A percentile compares a stretch with the other conserved stretches of the same genome.
These are phyloP conservation scores for Apiotrichum siamense DNA, from an alignment of 1,284 basidiomycete genomes.

Conservation along the genomic window DNA sequence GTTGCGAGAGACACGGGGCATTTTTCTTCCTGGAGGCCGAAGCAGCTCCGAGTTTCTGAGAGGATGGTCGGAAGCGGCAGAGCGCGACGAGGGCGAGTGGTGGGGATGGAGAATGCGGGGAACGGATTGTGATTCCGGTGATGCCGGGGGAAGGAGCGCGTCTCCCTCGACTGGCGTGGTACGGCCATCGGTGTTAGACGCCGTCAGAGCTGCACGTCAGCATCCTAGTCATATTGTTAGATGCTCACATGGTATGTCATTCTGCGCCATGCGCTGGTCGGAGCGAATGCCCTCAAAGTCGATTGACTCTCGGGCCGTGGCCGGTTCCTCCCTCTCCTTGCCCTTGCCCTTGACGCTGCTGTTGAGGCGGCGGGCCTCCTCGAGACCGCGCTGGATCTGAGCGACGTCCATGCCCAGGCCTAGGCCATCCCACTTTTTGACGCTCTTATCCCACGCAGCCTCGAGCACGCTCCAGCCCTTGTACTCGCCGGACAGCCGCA, in stretches of 20 bases:
- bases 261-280: constrained; percentile 30
- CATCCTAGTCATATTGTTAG: not conserved
- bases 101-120: constrained; percentile 22
- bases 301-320: not conserved
- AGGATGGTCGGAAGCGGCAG: constrained; percentile 31
- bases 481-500: constrained; percentile 73
- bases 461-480: constrained; percentile 84
- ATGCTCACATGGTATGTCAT: constrained; percentile 39
- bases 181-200: not conserved
- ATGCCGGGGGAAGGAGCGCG: constrained; percentile 37
- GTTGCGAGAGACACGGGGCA: not conserved
- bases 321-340: constrained; percentile 9
- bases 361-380: constrained; percentile 32
- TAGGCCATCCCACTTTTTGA: constrained; percentile 72
- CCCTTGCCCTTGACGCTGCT: constrained; percentile 32
- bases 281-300: constrained; percentile 23
- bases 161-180: constrained; percentile 35
- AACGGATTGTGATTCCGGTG: constrained; percentile 28
- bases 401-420: constrained; percentile 57
- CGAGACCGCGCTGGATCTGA: constrained; percentile 39
- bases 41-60: constrained; percentile 32
- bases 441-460: constrained; percentile 80
- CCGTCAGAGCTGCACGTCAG: not conserved
- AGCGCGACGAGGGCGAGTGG: constrained; percentile 5
- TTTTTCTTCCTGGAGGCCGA: constrained; percentile 26